Evolutionary conservation across 495 filamentous ascomycete species (phyloP).

Genomic region (Cercophora sp.): DNA sequence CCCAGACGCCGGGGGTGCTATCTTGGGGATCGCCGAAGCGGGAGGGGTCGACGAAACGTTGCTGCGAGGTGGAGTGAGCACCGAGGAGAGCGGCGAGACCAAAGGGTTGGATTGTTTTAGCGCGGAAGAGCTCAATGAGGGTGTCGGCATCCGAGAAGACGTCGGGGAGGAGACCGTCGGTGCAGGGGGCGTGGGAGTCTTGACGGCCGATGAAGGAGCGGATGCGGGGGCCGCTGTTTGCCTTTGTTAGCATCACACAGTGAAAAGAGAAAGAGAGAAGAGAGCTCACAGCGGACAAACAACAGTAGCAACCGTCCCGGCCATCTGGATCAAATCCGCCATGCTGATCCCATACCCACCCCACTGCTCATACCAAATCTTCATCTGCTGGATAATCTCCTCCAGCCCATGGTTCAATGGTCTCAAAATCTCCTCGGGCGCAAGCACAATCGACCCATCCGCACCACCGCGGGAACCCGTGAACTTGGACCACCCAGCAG

Average conservation of each 20-base stretch:
- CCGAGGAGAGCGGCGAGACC: constrained; percentile 48
- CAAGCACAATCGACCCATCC: constrained; percentile 38
- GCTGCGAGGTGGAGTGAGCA: constrained; percentile 44
- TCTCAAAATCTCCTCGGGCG: constrained; percentile 26
- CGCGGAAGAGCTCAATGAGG: constrained; percentile 38
- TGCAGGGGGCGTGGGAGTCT: constrained; percentile 21
- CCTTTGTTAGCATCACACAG: neutral
- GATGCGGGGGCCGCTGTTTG: constrained; percentile 31
- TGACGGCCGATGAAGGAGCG: constrained; percentile 30
- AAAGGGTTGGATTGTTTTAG: constrained; percentile 45
- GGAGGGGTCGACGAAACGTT: constrained; percentile 40
- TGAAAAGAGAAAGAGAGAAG: neutral
- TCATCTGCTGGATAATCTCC: constrained; percentile 29
- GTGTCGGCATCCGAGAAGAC: constrained; percentile 20
- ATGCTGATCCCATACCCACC: constrained; percentile 29
- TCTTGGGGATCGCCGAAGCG: constrained; percentile 33
- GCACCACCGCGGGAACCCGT: constrained; percentile 31
- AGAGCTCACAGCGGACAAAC: constrained; percentile 29
- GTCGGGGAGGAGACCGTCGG: constrained; percentile 27
- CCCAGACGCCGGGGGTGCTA: constrained; percentile 33
- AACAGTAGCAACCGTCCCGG: constrained; percentile 33
- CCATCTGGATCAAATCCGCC: constrained; percentile 42
- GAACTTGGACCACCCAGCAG: constrained; percentile 31
- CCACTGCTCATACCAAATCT: constrained; percentile 30
- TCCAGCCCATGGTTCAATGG: constrained; percentile 28